Evolutionary conservation across 163 green algal species (phyloP), one percentile per base, ranked within the genome.

Genomic region (Scenedesmus sp.): DNA sequence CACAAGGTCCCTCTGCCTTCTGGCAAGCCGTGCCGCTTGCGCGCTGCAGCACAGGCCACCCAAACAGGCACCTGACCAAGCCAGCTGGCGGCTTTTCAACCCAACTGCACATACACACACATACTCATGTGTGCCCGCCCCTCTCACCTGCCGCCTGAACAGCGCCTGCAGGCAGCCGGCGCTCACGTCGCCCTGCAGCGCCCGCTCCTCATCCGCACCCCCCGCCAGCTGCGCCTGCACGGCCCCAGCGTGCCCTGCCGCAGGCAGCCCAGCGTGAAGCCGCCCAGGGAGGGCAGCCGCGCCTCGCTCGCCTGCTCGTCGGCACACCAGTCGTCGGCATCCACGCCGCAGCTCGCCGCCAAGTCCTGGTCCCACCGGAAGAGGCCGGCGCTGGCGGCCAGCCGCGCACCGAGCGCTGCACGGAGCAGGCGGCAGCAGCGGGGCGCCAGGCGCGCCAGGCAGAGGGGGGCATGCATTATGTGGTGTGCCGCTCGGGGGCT

Each of bases 61-160:
- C n/a, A n/a, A n/a, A n/a, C n/a, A n/a, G n/a, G n/a, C n/a, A n/a
- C n/a, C n/a, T n/a, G n/a, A n/a, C n/a, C n/a, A n/a, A n/a, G n/a
- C n/a, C n/a, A n/a, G n/a, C n/a, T n/a, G n/a, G n/a, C n/a, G n/a
- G n/a, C n/a, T n/a, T n/a, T n/a, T n/a, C n/a, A n/a, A n/a, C n/a
- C n/a, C n/a, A n/a, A n/a, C n/a, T n/a, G n/a, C n/a, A 10, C 18
- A 10, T 76, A 33, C 13, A 4, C 42, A 43, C 15, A 26, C 56
- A 68, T 30, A 68, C 56, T 0, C 7, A n/a, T 24, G 26, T 16
- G 4, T 68, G 15, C 44, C 44, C 43, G 30, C 46, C 18, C 24
- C 82, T 76, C 83, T 35, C 40, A 81, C 83, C 83, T 89, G 56
- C 9, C 83, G 24, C 59, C 35, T 59, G 5, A 89, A 81, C 40